Conservation (phyloP, 768 basidiomycete genomes). For the Cyathus striatus region DNA sequence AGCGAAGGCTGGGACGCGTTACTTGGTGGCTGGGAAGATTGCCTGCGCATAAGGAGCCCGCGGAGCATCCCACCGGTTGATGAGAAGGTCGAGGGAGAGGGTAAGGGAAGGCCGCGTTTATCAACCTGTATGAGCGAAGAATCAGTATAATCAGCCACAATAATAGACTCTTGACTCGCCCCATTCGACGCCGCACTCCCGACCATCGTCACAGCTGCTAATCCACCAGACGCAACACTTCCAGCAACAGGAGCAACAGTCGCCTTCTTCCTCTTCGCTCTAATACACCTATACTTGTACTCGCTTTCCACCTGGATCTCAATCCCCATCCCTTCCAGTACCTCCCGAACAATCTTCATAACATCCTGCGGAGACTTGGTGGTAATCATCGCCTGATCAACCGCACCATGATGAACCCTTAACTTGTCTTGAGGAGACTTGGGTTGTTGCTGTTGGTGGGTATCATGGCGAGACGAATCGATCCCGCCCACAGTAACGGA, state of each 20-base stretch:
- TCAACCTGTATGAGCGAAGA: slow-evolving; percentile 81
- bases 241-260: slow-evolving; percentile 17
- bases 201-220: slow-evolving; percentile 73
- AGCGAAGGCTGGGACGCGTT: slow-evolving; percentile 37
- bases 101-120: slow-evolving; percentile 81
- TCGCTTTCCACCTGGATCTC: slow-evolving; percentile 86
- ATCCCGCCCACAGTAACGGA: slow-evolving; percentile 40
- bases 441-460: slow-evolving; percentile 24
- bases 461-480: slow-evolving; percentile 20
- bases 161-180: slow-evolving; percentile 50
- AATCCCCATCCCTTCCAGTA: slow-evolving; percentile 86
- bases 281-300: slow-evolving; percentile 83
- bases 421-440: slow-evolving; percentile 35
- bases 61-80: slow-evolving; percentile 77
- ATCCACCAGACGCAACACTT: slow-evolving; percentile 23
- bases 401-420: slow-evolving; percentile 86
- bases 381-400: slow-evolving; percentile 88
- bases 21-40: slow-evolving; percentile 76
- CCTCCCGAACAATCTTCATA: slow-evolving; percentile 76
- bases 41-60: slow-evolving; percentile 84
- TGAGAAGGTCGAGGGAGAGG: slow-evolving; percentile 68
- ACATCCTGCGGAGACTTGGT: slow-evolving; percentile 81
- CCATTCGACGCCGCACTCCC: slow-evolving; percentile 84
- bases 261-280: slow-evolving; percentile 68
- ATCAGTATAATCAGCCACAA: too few species aligned